Base-by-base conservation (phyloP, 305 asterid genomes). In the Solanum hybrid region DNA sequence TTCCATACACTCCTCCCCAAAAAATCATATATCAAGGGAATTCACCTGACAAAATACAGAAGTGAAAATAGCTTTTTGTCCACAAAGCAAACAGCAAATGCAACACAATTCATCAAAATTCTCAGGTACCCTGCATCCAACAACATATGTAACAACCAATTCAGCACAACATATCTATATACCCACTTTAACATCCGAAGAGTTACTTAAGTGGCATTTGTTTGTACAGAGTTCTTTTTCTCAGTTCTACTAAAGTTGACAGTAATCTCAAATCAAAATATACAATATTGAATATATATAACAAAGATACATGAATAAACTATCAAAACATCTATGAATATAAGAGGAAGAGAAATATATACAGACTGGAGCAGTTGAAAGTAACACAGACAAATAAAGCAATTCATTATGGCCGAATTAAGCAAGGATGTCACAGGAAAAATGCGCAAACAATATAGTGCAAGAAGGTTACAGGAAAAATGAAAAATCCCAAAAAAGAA, bases 51-150 rank as follows among this genome's bases (percentile, higher is more conserved):
- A 89, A 98, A 94, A 93, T 98, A 98, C 85, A 96, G 95, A 89
- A 95, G 40, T 76, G 99, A 95, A 94, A 98, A 98, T 26, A 98
- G 94, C 89, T 89, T 92, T 91, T 96, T 98, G 92, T 98, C 89
- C 92, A 92, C 85, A 86, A 96, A 98, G 95, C 99, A 98, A 87
- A 98, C 93, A 79, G 98, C 98, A 89, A 98, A 98, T n/a, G 96
- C 99, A 89, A 91, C 92, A 91, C 95, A 93, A 94, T 98, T 98
- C 98, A 98, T 88, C 88, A 98, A 89, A 91, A 98, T 93, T 89
- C 99, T 92, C 85, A 93, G 86, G 92, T 85, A 85, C 22, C 88
- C 88, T 85, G 88, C 76, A 32, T 31, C 88, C 88, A 85, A 85
- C 75, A 31, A 32, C 19, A 84, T 56, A 56, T 56, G 88, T 6